Evolutionary conservation across 108 stramenopile species (phyloP).

Genomic region (Conticribra weissflogii): DNA sequence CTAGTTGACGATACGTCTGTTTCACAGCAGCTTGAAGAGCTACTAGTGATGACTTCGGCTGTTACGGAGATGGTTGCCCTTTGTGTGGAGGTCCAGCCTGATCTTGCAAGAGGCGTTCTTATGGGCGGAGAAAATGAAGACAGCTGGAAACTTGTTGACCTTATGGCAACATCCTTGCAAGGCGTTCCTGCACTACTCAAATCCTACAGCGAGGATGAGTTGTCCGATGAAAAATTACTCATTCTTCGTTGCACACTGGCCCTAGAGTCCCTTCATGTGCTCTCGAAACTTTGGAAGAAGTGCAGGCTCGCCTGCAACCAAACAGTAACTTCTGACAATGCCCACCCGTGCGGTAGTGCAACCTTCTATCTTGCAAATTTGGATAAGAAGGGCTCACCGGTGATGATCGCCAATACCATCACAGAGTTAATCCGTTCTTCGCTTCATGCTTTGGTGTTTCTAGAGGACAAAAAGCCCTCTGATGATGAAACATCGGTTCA

Average conservation of each 20-base stretch:
- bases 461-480: conserved; percentile 21
- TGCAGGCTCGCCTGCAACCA: conserved; percentile 26
- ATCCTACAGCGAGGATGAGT: conserved; percentile 13
- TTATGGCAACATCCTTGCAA: conserved; percentile 16
- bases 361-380: conserved; percentile 21
- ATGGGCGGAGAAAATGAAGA: conserved; percentile 11
- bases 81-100: conserved; percentile 24
- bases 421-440: conserved; percentile 28
- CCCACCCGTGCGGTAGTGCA: conserved; percentile 29
- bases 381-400: not conserved
- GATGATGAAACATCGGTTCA: conserved; percentile 14
- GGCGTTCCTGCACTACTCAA: conserved; percentile 11
- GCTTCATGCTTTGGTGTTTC: conserved; percentile 27
- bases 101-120: conserved; percentile 30
- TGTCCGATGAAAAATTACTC: conserved; percentile 12
- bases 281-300: conserved; percentile 40
- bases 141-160: conserved; percentile 33
- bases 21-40: conserved; percentile 4
- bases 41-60: conserved; percentile 12
- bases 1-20: not conserved
- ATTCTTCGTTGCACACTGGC: conserved; percentile 33
- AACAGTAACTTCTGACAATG: conserved; percentile 16
- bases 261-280: conserved; percentile 27
- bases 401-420: conserved; percentile 24
- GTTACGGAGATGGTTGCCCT: conserved; percentile 26